phyloP scores from a whole-genome alignment of 768 basidiomycete species.

The Boletus rubescentipes region DNA sequence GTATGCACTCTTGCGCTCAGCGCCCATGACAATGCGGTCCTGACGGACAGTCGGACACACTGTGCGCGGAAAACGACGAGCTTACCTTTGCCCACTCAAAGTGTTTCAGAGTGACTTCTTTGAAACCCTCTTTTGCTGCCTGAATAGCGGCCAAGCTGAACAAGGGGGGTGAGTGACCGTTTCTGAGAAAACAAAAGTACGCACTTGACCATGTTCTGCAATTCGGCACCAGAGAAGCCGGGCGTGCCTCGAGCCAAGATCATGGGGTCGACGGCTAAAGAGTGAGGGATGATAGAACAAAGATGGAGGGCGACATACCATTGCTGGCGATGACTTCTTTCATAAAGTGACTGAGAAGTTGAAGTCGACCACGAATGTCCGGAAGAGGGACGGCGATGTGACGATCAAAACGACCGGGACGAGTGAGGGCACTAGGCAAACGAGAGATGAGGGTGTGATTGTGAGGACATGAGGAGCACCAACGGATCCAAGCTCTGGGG shows the following conservation, averaged over 20 bases:
- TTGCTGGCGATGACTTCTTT: slow-evolving; percentile 63
- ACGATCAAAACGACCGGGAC: slow-evolving; percentile 96
- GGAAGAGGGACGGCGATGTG: slow-evolving; percentile 90
- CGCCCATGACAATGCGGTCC: slow-evolving; percentile 97
- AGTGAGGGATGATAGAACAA: not conserved
- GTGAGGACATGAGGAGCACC: slow-evolving; percentile 29
- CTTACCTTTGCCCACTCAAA: slow-evolving; percentile 97
- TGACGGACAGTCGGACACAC: slow-evolving; percentile 23
- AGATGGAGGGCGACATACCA: slow-evolving; percentile 38
- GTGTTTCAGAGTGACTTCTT: slow-evolving; percentile 71
- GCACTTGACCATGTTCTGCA: slow-evolving; percentile 96
- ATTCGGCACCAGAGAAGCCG: slow-evolving; percentile 95
- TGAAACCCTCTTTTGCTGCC: slow-evolving; percentile 81
- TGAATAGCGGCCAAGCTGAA: slow-evolving; percentile 87
- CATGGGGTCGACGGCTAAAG: slow-evolving; percentile 75
- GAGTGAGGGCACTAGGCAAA: slow-evolving; percentile 74
- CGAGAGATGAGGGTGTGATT: slow-evolving; percentile 11
- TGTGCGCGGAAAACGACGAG: not conserved
- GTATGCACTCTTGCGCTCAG: slow-evolving; percentile 87
- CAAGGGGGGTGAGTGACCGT: not conserved
- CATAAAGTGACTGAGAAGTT: slow-evolving; percentile 93
- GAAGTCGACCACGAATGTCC: slow-evolving; percentile 92
- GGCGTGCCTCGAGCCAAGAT: slow-evolving; percentile 91
- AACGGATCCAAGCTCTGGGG: slow-evolving; percentile 90
- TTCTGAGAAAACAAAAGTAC: slow-evolving; percentile 18